These are phyloP conservation scores for Sphaerulina vaccinii DNA, from an alignment of 2,329 filamentous ascomycete species.

Conservation along the genomic window DNA sequence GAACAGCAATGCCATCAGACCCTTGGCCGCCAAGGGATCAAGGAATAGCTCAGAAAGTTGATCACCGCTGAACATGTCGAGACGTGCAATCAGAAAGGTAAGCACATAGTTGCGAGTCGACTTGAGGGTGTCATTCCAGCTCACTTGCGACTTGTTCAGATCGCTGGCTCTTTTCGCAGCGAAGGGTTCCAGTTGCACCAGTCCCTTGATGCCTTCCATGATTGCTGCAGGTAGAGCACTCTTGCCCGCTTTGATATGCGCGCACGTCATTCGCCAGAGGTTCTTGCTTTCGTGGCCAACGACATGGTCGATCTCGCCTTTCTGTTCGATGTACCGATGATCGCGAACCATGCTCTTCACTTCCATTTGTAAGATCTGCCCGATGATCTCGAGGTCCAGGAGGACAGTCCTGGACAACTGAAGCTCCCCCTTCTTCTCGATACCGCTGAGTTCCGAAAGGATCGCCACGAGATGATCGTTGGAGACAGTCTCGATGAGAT, in stretches of 20 bases:
- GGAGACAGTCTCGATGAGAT: conserved; percentile 34
- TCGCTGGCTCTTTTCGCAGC: conserved; percentile 39
- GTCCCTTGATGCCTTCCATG: conserved; percentile 65
- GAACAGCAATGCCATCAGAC: conserved; percentile 75
- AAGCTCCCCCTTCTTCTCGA: conserved; percentile 34
- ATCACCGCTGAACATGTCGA: conserved; percentile 71
- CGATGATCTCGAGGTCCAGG: conserved; percentile 63
- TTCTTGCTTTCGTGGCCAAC: conserved; percentile 68
- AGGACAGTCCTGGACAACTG: conserved; percentile 39
- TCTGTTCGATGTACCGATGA: conserved; percentile 62
- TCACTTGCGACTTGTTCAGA: conserved; percentile 57
- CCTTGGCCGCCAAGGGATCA: conserved; percentile 66
- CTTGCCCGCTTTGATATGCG: conserved; percentile 65
- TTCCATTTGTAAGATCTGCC: conserved; percentile 67
- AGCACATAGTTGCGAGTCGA: conserved; percentile 64
- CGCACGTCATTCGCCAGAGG: conserved; percentile 75
- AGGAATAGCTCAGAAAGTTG: conserved; percentile 70
- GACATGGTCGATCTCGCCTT: conserved; percentile 63
- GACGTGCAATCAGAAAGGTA: conserved; percentile 70
- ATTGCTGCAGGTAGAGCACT: conserved; percentile 73
- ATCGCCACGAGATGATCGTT: conserved; percentile 32
- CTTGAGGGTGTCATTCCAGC: conserved; percentile 74
- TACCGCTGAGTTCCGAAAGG: conserved; percentile 32
- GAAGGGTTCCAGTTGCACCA: conserved; percentile 76
- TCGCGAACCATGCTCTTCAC: conserved; percentile 68